Conservation (phyloP, 202 grass and related monocot species). For the Panicum virgatum region DNA sequence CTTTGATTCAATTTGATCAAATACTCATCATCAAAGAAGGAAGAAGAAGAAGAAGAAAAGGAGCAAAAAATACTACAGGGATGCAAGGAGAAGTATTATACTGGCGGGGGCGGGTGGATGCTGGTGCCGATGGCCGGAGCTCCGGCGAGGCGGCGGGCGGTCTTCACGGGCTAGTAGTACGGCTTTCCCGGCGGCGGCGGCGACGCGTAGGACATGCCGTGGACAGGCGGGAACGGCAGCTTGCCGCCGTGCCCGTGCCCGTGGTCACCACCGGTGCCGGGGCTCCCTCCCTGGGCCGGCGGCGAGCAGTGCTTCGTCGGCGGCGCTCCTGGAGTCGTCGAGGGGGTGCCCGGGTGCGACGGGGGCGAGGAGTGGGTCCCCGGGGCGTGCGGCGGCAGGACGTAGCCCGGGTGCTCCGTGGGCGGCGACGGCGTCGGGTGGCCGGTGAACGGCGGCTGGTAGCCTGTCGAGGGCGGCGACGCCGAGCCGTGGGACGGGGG, state of each 20-base stretch:
- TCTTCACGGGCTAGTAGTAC: slow-evolving; percentile 39
- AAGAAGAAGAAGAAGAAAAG: not conserved
- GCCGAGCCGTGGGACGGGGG: slow-evolving; percentile 37
- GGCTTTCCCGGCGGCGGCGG: slow-evolving; percentile 81
- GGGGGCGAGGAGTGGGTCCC: not conserved
- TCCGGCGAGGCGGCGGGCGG: slow-evolving; percentile 3
- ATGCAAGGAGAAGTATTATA: slow-evolving; percentile 38
- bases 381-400: slow-evolving; percentile 31
- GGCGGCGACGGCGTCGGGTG: slow-evolving; percentile 42
- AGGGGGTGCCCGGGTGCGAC: slow-evolving; percentile 26
- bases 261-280: not conserved
- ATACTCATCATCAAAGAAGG: slow-evolving; percentile 20
- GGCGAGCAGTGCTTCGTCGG: slow-evolving; percentile 38
- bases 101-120: slow-evolving; percentile 20
- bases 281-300: slow-evolving; percentile 11
- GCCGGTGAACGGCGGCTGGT: slow-evolving; percentile 18
- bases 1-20: slow-evolving; percentile 38
- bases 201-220: slow-evolving; percentile 78
- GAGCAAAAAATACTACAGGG: slow-evolving; percentile 20
- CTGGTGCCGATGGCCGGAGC: not conserved
- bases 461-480: slow-evolving; percentile 19
- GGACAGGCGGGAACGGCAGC: slow-evolving; percentile 64
- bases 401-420: slow-evolving; percentile 35
- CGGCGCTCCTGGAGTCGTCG: not conserved
- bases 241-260: slow-evolving; percentile 14